Base-by-base conservation (phyloP, 345 rosid genomes). In the Ailanthus altissimus region DNA sequence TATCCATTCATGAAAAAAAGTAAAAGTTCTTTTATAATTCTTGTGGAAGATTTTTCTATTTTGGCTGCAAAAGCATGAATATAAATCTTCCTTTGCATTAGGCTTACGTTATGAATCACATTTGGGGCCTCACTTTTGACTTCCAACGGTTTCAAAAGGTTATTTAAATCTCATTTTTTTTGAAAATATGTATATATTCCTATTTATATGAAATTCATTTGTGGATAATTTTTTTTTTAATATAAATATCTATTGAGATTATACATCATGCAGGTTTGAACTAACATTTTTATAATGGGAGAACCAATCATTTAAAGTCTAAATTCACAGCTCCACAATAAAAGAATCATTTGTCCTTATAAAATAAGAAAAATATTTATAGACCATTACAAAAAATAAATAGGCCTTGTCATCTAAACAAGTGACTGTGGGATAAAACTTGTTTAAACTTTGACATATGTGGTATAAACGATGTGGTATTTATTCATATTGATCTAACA, bases 1-100 rank as follows among this genome's bases (percentile, higher is more conserved):
- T 11, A 49, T 51, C n/a, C 32, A 51, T 73, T 81, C 71, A 25
- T 63, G 42, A 59, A 64, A 59, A 64, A 78, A 81, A 70, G 26
- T 25, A 57, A 58, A n/a, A 18, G 51, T n/a, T 28, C 53, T 28
- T 57, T 75, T 76, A 32, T 32, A 32, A 32, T 32, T 32, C 38
- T 32, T 32, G 38, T 32, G 38, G 38, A 32, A 32, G 38, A 32
- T 32, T 1, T 32, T 32, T 32, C 38, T 32, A 32, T 1, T 32
- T 32, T 32, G 38, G 38, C 38, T 32, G 38, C 38, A 32, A 25
- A 67, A 46, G 54, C 21, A 23, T 21, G 57, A 4, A 16, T 53
- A 53, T 53, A 20, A 62, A 8, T 53, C 47, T 60, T 43, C 23
- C 56, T 61, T 74, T 74, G 78, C 81, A 77, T 74, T 18, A 3